A percentile compares a stretch with the other conserved stretches of the same genome.
Conservation (phyloP, 2,329 filamentous ascomycete species). For the Pseudocercospora pini-densiflorae region DNA sequence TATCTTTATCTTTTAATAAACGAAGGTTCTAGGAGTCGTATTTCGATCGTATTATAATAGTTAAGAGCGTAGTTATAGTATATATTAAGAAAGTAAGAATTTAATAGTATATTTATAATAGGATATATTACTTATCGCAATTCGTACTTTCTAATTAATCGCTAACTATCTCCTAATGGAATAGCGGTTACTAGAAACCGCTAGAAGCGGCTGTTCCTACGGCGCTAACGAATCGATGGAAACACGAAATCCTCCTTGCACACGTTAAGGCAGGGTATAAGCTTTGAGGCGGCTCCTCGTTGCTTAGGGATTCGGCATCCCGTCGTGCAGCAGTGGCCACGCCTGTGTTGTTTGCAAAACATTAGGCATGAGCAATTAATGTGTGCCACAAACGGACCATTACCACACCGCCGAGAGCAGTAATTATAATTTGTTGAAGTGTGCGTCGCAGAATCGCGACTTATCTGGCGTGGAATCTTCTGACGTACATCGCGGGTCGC, state of each 20-base stretch:
- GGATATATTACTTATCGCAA: no score
- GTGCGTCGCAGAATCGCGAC: not conserved
- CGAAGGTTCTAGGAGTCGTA: no score
- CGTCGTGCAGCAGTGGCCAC: not conserved
- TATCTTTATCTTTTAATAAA: no score
- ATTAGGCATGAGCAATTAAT: not conserved
- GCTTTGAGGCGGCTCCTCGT: not conserved
- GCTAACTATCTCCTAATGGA: no score
- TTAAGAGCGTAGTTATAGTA: no score
- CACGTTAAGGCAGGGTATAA: not conserved
- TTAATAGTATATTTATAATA: no score
- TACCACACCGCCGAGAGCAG: not conserved
- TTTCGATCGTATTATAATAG: no score
- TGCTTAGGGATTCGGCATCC: not conserved
- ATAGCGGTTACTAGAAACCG: no score
- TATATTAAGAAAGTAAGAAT: no score
- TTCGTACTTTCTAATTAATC: no score
- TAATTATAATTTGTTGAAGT: not conserved
- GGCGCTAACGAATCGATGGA: not conserved
- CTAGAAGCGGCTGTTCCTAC: no score
- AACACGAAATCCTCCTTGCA: no score
- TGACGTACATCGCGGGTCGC: not conserved
- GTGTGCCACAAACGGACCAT: not conserved
- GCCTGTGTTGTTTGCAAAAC: not conserved
- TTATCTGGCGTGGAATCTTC: not conserved